These are phyloP conservation scores for Daucus carota DNA, from an alignment of 129 eudicot genomes.

Conservation along the genomic window DNA sequence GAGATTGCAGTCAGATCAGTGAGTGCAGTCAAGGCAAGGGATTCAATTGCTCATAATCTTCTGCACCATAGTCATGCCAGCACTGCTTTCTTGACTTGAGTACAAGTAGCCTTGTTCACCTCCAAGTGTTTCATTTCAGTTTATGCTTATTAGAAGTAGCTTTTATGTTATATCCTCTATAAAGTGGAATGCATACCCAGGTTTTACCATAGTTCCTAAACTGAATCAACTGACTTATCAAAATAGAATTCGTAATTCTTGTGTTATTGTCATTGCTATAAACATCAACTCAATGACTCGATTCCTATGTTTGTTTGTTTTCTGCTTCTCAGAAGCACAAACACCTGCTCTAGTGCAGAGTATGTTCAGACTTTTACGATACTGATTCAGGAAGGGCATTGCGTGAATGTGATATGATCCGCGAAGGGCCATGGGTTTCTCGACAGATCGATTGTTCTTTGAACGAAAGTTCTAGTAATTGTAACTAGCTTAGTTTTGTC, in stretches of 20 bases:
- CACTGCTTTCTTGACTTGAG: conserved; percentile 68
- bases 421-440: not conserved
- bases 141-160: conserved; percentile 2
- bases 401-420: no score
- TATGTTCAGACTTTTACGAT: not conserved
- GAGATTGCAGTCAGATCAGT: conserved; percentile 63
- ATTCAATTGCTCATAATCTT: conserved; percentile 84
- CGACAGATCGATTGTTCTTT: not conserved
- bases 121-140: not conserved
- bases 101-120: conserved; percentile 11
- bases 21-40: conserved; percentile 59
- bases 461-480: not conserved
- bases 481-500: not conserved
- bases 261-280: conserved; percentile 8
- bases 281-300: not conserved
- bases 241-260: conserved; percentile 5
- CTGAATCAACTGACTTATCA: conserved; percentile 23
- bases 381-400: not conserved
- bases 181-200: conserved; percentile 7
- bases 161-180: not conserved
- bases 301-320: not conserved
- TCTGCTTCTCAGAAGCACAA: not conserved
- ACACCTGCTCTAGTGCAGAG: not conserved
- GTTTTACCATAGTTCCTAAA: conserved; percentile 26
- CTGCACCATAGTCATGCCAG: conserved; percentile 96